Evolutionary conservation across 495 filamentous ascomycete species (phyloP).

Genomic region (Haplographium delicatum): DNA sequence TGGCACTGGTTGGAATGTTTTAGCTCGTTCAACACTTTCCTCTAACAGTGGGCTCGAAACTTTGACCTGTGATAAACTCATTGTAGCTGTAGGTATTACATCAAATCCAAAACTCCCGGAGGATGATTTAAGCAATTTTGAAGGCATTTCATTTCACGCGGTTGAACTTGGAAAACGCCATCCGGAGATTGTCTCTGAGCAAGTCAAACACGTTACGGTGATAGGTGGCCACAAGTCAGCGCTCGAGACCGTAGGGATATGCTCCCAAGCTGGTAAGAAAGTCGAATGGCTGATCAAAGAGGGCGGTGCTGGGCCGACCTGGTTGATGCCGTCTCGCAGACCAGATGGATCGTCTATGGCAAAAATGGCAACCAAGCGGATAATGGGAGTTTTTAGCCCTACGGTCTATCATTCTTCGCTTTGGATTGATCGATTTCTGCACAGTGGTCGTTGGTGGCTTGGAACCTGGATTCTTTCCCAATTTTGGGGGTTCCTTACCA

Average conservation of each 20-base stretch:
- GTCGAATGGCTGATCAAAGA: constrained; percentile 33
- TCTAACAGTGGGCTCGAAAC: neutral
- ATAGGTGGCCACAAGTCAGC: constrained; percentile 35
- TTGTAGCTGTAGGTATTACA: constrained; percentile 34
- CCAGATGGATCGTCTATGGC: constrained; percentile 16
- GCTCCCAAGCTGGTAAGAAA: constrained; percentile 29
- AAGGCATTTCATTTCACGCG: constrained; percentile 29
- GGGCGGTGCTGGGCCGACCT: constrained; percentile 26
- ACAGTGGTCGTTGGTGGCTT: constrained; percentile 11
- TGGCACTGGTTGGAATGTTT: constrained; percentile 26
- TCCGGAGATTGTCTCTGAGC: constrained; percentile 8
- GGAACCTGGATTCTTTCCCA: constrained; percentile 13
- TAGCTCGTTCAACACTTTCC: too few relatives aligned
- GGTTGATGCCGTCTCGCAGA: constrained; percentile 18
- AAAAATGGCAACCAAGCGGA: constrained; percentile 2
- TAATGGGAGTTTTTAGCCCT: neutral
- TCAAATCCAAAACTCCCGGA: constrained; percentile 31
- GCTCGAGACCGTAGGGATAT: constrained; percentile 29
- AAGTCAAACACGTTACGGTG: constrained; percentile 26
- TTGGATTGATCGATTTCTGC: constrained; percentile 24
- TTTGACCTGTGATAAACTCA: constrained; percentile 28
- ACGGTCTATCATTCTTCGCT: constrained; percentile 1
- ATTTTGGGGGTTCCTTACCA: constrained; percentile 6
- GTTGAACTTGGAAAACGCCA: constrained; percentile 20
- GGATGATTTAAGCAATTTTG: constrained; percentile 20